phyloP scores from a whole-genome alignment of 176 grass and related monocot species.

The Carex littledalei region DNA sequence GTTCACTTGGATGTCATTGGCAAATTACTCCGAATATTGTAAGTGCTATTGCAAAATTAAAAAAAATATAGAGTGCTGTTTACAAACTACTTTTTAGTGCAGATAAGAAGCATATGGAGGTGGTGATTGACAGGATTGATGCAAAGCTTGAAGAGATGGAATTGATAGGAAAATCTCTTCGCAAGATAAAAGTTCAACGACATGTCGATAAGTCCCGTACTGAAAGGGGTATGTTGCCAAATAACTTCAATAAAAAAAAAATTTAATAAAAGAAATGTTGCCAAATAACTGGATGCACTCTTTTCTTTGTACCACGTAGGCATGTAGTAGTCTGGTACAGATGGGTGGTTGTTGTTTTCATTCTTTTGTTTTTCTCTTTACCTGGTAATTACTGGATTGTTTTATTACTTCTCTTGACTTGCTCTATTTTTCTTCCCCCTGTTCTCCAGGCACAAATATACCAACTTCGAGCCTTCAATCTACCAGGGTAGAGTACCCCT shows the following conservation, averaged over 20 bases:
- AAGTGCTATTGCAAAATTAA: not conserved
- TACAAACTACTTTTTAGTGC: not conserved
- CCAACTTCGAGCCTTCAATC: not conserved
- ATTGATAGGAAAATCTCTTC: constrained; percentile 23
- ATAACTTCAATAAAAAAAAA: not conserved
- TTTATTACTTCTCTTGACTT: not conserved
- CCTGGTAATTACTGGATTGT: not conserved
- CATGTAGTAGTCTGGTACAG: constrained; percentile 7
- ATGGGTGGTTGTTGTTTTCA: not conserved
- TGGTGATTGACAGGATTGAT: constrained; percentile 24
- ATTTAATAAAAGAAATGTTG: not conserved
- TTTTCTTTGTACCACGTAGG: constrained; percentile 1
- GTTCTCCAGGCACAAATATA: constrained; percentile 2
- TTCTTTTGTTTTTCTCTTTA: not conserved
- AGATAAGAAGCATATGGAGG: constrained; percentile 26
- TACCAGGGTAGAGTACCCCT: constrained; percentile 13
- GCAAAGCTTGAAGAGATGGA: constrained; percentile 19
- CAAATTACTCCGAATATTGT: not conserved
- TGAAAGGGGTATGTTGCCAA: constrained; percentile 12
- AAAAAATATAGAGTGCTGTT: not conserved
- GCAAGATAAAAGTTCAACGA: constrained; percentile 5
- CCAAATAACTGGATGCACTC: not conserved
- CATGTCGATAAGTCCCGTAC: not conserved
- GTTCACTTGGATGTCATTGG: not conserved
- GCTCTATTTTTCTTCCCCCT: not conserved